Percentiles rank a stretch among this genome's conserved stretches.
phyloP scores from a whole-genome alignment of 495 filamentous ascomycete genomes.

The Penicillium crystallinum region DNA sequence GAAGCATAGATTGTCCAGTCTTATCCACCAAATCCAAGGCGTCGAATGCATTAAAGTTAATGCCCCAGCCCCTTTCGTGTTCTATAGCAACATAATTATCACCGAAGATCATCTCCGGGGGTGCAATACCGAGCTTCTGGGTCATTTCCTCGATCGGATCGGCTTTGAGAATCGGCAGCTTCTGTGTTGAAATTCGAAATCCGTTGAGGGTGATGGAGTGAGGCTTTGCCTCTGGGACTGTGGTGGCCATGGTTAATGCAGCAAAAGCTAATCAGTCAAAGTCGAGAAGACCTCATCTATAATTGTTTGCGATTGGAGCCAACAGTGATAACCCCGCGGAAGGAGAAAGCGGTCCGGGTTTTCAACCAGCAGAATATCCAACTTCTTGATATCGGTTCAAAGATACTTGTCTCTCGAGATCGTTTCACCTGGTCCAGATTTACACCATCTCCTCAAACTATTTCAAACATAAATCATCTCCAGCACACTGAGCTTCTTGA shows the following conservation, averaged over 20 bases:
- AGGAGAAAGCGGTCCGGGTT: slow-evolving; percentile 39
- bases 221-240: slow-evolving; percentile 28
- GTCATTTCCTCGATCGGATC: slow-evolving; percentile 86
- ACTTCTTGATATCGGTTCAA: too few species aligned
- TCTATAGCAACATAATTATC: slow-evolving; percentile 77
- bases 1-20: slow-evolving; percentile 81
- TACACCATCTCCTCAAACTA: too few species aligned
- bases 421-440: too few species aligned
- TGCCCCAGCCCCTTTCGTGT: slow-evolving; percentile 63
- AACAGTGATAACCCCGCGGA: slow-evolving; percentile 32
- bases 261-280: neutral
- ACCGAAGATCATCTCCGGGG: slow-evolving; percentile 98
- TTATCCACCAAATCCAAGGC: slow-evolving; percentile 90
- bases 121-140: slow-evolving; percentile 68
- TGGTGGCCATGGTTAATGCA: slow-evolving; percentile 6
- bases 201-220: slow-evolving; percentile 46
- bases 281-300: slow-evolving; percentile 1
- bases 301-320: slow-evolving; percentile 1
- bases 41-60: slow-evolving; percentile 78
- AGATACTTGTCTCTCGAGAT: too few species aligned
- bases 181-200: slow-evolving; percentile 71
- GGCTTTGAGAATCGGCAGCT: slow-evolving; percentile 87
- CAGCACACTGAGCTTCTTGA: too few species aligned
- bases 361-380: neutral
- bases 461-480: too few species aligned